Evolutionary conservation across 805 yeast genomes (phyloP).

Genomic region (Candida michaelii): DNA sequence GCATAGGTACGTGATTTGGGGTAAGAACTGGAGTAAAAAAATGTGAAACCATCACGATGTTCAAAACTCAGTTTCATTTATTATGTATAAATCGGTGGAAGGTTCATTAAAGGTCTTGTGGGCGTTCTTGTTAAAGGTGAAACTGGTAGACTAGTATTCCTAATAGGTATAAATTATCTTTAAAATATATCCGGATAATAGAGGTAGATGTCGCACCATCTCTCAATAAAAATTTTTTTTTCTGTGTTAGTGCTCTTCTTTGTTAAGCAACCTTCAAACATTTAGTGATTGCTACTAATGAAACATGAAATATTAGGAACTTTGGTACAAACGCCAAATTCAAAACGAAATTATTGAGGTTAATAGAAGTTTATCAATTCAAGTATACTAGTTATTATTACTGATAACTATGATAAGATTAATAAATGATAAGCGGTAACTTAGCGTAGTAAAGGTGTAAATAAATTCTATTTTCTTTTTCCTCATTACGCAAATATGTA

Average conservation of each 20-base stretch:
- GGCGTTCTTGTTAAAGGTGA: background rate
- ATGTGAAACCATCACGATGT: background rate
- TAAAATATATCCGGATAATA: background rate
- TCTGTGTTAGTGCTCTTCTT: background rate
- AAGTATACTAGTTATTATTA: background rate
- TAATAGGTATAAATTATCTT: slow-evolving; percentile 4
- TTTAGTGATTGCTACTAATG: background rate
- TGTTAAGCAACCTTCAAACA: background rate
- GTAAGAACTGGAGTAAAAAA: background rate
- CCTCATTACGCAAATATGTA: background rate
- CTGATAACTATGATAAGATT: background rate
- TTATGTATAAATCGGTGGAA: background rate
- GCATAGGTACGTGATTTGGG: background rate
- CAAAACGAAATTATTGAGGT: background rate
- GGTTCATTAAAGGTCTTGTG: background rate
- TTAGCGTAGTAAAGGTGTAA: slow-evolving; percentile 1
- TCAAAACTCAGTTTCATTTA: background rate
- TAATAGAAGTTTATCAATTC: background rate
- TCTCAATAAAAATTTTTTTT: background rate
- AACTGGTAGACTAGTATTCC: slow-evolving; percentile 1
- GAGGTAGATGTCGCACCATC: slow-evolving; percentile 3
- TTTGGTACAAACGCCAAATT: background rate
- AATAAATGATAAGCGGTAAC: background rate
- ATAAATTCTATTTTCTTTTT: background rate
- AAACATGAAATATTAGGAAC: background rate